These are phyloP conservation scores for Takakia lepidozioides DNA, from an alignment of 225 moss, liverwort and hornwort genomes.

Conservation along the genomic window DNA sequence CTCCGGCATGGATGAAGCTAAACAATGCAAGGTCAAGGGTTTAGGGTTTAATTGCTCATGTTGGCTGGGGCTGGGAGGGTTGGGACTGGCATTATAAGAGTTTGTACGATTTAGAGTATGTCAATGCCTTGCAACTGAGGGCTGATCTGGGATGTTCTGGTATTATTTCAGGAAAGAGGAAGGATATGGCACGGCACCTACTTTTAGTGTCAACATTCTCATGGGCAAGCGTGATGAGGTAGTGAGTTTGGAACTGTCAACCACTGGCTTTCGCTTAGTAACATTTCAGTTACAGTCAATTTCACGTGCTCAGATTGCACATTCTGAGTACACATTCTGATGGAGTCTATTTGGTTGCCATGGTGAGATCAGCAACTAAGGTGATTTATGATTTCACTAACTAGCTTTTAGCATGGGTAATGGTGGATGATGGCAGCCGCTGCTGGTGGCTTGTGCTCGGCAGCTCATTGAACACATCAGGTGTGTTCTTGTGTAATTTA, in stretches of 20 bases:
- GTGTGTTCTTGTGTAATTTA: too few species aligned
- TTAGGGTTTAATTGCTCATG: background rate
- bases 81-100: background rate
- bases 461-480: constrained; percentile 82
- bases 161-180: constrained; percentile 62
- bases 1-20: too few species aligned
- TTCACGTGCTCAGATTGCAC: too few species aligned
- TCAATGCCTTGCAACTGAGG: too few species aligned
- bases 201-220: constrained; percentile 60
- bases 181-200: constrained; percentile 68
- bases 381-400: too few species aligned
- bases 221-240: constrained; percentile 96
- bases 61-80: background rate
- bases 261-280: too few species aligned
- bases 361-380: too few species aligned
- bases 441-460: constrained; percentile 73
- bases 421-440: constrained; percentile 39
- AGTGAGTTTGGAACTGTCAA: background rate
- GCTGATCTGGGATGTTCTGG: background rate
- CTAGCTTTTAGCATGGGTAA: too few species aligned
- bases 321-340: too few species aligned
- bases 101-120: background rate
- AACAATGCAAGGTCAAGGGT: too few species aligned
- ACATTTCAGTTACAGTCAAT: too few species aligned
- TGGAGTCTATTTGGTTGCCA: too few species aligned